Conservation (phyloP, 176 grass and related monocot species). For the Phyllostachys edulis region DNA sequence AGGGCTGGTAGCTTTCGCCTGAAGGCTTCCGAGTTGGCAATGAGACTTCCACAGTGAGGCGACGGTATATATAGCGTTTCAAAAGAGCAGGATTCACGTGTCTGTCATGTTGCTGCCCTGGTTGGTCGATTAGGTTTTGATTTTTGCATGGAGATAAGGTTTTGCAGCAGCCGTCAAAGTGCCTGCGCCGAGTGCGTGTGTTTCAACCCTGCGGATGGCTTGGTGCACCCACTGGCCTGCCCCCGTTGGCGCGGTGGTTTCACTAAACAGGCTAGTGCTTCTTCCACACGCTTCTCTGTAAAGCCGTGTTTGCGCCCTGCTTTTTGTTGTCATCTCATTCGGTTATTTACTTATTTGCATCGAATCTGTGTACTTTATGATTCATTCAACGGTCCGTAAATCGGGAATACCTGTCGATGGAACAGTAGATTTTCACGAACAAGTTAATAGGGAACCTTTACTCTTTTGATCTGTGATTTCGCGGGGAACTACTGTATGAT, state of each 20-base stretch:
- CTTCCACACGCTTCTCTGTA: slow-evolving; percentile 23
- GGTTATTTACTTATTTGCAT: background rate
- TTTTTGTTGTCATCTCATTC: background rate
- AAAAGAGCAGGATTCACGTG: background rate
- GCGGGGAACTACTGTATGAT: background rate
- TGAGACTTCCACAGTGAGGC: slow-evolving; percentile 5
- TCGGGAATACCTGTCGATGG: background rate
- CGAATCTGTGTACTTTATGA: background rate
- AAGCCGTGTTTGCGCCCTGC: background rate
- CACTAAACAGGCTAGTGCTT: background rate
- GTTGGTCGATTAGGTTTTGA: slow-evolving; percentile 69
- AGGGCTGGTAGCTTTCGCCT: background rate
- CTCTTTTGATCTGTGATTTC: background rate
- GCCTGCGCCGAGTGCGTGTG: background rate
- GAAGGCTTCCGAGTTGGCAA: slow-evolving; percentile 24
- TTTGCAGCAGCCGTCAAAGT: background rate
- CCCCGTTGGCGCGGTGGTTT: slow-evolving; percentile 16
- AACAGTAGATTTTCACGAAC: background rate
- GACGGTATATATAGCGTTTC: slow-evolving; percentile 14
- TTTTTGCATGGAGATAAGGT: slow-evolving; percentile 3
- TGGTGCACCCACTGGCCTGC: slow-evolving; percentile 70
- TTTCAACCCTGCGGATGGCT: slow-evolving; percentile 48
- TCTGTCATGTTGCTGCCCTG: slow-evolving; percentile 4
- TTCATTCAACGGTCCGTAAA: background rate
- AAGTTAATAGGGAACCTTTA: background rate